phyloP scores from a whole-genome alignment of 371 early-diverging fungal species.

The Mortierella sp. region DNA sequence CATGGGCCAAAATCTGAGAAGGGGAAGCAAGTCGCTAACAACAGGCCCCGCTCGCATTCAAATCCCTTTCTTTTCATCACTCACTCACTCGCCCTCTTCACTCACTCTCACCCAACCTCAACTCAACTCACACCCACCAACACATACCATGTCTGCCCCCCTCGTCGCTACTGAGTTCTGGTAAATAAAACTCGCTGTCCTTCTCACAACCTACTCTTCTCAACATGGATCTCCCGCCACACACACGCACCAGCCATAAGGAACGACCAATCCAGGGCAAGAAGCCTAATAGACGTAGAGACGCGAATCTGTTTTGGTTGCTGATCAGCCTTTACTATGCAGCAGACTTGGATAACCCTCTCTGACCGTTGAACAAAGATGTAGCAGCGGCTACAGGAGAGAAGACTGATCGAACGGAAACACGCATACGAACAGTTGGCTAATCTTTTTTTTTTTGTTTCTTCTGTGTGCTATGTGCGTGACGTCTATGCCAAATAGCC shows the following conservation, averaged over 20 bases:
- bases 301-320: neutral
- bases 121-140: neutral
- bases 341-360: neutral
- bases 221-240: neutral
- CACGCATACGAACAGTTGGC: neutral
- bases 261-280: too few species aligned
- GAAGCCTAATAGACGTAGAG: neutral
- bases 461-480: neutral
- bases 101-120: neutral
- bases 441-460: neutral
- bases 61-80: neutral
- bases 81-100: neutral
- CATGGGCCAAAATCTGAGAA: neutral
- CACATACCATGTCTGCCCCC: slow-evolving; percentile 20
- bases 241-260: neutral
- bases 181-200: slow-evolving; percentile 15
- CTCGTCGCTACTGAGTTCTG: slow-evolving; percentile 44
- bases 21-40: neutral
- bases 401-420: neutral
- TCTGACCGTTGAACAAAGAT: neutral
- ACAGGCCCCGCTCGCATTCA: too few species aligned
- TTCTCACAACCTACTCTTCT: neutral
- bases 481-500: slow-evolving; percentile 71
- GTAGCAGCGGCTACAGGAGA: neutral
- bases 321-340: neutral